These are phyloP conservation scores for Canavalia gladiata DNA, from an alignment of 306 rosid species.

Conservation along the genomic window DNA sequence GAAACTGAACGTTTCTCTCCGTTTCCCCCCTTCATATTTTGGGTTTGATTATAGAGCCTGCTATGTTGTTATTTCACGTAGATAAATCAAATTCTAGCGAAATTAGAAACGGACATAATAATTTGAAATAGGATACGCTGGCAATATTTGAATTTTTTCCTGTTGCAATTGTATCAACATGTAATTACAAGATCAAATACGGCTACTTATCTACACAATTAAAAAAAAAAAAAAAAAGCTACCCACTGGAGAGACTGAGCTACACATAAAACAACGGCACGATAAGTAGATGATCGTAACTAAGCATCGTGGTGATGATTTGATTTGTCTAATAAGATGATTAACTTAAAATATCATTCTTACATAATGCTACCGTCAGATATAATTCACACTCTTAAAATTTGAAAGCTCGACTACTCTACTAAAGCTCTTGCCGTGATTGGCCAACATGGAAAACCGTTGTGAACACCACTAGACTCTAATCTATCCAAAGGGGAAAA, in stretches of 20 bases:
- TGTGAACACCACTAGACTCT: conserved; percentile 52
- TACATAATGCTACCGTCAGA: conserved; percentile 68
- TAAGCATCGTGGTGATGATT: conserved; percentile 16
- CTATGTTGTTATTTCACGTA: neutral
- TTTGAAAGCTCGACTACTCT: conserved; percentile 54
- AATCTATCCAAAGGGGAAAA: conserved; percentile 44
- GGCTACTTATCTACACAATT: neutral
- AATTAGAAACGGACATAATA: neutral
- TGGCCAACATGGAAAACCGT: conserved; percentile 53
- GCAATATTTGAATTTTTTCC: neutral
- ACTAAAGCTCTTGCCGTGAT: conserved; percentile 52
- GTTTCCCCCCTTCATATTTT: neutral
- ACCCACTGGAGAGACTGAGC: conserved; percentile 24
- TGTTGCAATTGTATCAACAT: neutral
- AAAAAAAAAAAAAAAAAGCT: conserved; percentile 17
- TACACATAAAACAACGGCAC: neutral
- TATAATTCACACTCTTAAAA: conserved; percentile 66
- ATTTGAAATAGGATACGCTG: neutral
- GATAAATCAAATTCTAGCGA: neutral
- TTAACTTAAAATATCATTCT: conserved; percentile 51
- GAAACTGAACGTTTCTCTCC: neutral
- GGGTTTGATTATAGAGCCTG: conserved; percentile 7
- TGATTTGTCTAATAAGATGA: conserved; percentile 49
- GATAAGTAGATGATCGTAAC: conserved; percentile 17
- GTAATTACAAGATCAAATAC: neutral